These are phyloP conservation scores for Fraxinus dipetala DNA, from an alignment of 305 asterid species.

Conservation along the genomic window DNA sequence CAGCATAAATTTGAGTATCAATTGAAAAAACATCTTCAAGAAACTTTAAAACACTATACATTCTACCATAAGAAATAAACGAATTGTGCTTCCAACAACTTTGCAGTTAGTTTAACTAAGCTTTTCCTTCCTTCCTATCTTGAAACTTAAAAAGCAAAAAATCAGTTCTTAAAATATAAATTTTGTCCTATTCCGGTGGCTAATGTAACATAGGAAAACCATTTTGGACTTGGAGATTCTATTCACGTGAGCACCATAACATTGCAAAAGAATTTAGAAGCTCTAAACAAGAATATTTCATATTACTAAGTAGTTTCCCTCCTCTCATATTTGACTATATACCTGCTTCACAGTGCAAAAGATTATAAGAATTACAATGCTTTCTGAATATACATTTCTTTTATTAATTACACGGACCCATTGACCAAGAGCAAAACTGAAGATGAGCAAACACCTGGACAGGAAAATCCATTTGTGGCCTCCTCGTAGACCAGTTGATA, in stretches of 20 bases:
- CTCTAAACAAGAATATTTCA: neutral
- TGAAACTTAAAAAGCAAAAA: neutral
- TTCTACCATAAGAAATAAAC: neutral
- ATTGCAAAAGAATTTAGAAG: neutral
- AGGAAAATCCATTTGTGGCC: constrained; percentile 89
- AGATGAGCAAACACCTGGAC: constrained; percentile 59
- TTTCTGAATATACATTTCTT: neutral
- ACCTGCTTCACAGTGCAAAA: neutral
- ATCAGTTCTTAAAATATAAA: neutral
- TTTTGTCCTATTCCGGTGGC: neutral
- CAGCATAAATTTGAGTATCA: constrained; percentile 30
- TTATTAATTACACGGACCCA: neutral
- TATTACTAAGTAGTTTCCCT: neutral
- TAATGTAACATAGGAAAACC: constrained; percentile 13
- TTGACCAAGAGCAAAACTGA: neutral
- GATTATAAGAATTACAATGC: neutral
- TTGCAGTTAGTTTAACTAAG: neutral
- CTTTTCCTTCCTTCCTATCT: neutral
- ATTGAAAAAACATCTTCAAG: constrained; percentile 13
- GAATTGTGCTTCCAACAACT: neutral
- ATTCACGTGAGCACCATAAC: neutral
- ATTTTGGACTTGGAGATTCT: neutral
- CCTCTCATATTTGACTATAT: neutral
- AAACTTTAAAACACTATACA: neutral
- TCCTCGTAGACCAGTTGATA: constrained; percentile 86